These are phyloP conservation scores for Apostasia shenzhenica DNA, from an alignment of 106 monocot genomes.

Conservation along the genomic window DNA sequence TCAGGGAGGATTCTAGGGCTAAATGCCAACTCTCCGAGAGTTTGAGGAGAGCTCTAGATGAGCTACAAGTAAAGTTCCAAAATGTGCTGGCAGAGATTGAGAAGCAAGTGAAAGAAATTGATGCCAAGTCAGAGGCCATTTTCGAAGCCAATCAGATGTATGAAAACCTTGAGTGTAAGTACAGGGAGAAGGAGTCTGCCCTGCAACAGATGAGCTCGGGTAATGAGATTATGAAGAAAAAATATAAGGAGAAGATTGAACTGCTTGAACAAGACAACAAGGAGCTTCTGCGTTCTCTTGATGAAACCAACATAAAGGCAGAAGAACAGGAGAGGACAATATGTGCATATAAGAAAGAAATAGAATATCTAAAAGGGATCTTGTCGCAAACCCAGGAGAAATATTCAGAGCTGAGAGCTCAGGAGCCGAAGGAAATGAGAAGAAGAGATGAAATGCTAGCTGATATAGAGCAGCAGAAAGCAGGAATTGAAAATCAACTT, in stretches of 20 bases:
- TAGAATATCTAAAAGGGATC: constrained; percentile 36
- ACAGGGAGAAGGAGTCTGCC: constrained; percentile 56
- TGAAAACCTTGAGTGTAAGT: constrained; percentile 33
- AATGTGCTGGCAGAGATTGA: constrained; percentile 27
- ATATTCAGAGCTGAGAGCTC: constrained; percentile 41
- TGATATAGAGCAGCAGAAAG: constrained; percentile 52
- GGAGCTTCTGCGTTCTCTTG: constrained; percentile 41
- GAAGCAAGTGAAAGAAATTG: constrained; percentile 32
- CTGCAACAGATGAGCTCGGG: constrained; percentile 35
- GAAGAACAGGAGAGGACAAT: constrained; percentile 29
- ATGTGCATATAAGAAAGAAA: constrained; percentile 32
- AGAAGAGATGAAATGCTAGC: constrained; percentile 47
- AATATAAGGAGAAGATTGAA: constrained; percentile 22
- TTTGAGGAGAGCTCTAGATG: constrained; percentile 38
- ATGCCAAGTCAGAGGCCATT: constrained; percentile 47
- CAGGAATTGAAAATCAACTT: constrained; percentile 34
- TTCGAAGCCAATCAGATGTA: constrained; percentile 16
- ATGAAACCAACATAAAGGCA: constrained; percentile 38
- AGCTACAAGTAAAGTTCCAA: constrained; percentile 33
- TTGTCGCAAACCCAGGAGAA: constrained; percentile 46
- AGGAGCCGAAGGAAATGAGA: constrained; percentile 32
- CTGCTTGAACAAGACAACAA: constrained; percentile 43
- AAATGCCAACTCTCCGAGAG: constrained; percentile 36
- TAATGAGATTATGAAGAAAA: constrained; percentile 40
- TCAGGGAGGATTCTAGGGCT: constrained; percentile 30